A percentile compares a stretch with the other conserved stretches of the same genome.
phyloP scores from a whole-genome alignment of 1,139 yeast species.

The Blastobotrys malaysiensis region DNA sequence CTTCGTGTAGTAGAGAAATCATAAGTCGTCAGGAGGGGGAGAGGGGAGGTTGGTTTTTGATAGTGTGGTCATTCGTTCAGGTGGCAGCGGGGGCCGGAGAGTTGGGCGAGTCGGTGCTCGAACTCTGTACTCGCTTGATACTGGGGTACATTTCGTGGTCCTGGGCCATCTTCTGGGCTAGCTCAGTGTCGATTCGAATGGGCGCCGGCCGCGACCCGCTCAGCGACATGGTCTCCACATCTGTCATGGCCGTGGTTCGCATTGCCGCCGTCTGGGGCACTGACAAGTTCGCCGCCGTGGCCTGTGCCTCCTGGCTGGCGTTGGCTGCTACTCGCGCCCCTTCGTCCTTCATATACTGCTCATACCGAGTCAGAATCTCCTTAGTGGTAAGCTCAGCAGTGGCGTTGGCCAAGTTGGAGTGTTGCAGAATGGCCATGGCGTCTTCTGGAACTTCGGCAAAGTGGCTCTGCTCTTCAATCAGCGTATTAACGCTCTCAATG shows the following conservation, averaged over 20 bases:
- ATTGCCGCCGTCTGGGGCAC: conserved; percentile 6
- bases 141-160: conserved; percentile 16
- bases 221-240: conserved; percentile 15
- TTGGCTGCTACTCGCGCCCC: conserved; percentile 10
- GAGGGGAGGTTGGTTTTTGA: too few species aligned
- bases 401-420: conserved; percentile 23
- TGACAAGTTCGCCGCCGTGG: not conserved
- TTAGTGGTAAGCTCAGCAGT: conserved; percentile 28
- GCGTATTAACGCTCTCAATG: conserved; percentile 80
- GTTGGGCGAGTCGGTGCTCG: conserved; percentile 4
- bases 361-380: conserved; percentile 29
- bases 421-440: conserved; percentile 33
- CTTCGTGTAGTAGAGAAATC: not conserved
- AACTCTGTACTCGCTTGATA: conserved; percentile 12
- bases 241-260: conserved; percentile 11
- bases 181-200: conserved; percentile 17
- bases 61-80: not conserved
- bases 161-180: conserved; percentile 16
- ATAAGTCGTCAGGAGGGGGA: not conserved
- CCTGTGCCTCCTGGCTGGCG: conserved; percentile 8
- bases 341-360: conserved; percentile 19
- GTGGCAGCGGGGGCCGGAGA: not conserved
- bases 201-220: conserved; percentile 17
- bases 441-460: conserved; percentile 68
- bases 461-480: conserved; percentile 80